Percentiles rank a stretch among this genome's conserved stretches.
phyloP scores from a whole-genome alignment of 2,329 filamentous ascomycete species.

The Venturia carpophila region DNA sequence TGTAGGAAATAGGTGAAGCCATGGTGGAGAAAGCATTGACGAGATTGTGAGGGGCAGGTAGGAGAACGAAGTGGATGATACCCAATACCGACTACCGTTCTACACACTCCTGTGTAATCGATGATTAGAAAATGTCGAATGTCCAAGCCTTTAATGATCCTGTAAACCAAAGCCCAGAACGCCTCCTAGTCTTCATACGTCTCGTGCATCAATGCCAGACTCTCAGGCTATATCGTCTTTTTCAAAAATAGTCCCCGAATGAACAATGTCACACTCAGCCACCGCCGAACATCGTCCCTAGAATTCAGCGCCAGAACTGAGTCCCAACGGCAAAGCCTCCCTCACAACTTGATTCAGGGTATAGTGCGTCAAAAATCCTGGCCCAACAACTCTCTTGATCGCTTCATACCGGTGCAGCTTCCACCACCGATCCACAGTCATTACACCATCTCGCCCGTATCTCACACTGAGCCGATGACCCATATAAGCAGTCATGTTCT shows the following conservation, averaged over 20 bases:
- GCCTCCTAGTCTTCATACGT: not conserved
- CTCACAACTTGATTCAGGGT: conserved; percentile 54
- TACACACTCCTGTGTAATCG: not conserved
- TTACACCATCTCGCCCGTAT: conserved; percentile 34
- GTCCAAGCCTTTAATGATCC: not conserved
- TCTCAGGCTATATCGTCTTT: not conserved
- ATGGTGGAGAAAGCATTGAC: not conserved
- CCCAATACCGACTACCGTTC: not conserved
- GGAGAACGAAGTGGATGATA: not conserved
- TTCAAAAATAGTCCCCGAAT: not conserved
- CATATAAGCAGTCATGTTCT: conserved; percentile 51
- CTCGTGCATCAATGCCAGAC: not conserved
- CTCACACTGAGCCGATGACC: conserved; percentile 56
- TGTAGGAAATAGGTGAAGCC: not conserved
- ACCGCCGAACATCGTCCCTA: not conserved
- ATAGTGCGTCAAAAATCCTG: conserved; percentile 57
- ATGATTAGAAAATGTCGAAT: not conserved
- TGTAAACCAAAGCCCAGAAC: not conserved
- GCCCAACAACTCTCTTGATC: conserved; percentile 27
- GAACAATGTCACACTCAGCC: not conserved
- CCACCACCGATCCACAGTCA: conserved; percentile 67
- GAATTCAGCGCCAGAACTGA: conserved; percentile 1
- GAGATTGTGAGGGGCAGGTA: not conserved
- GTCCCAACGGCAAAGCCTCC: conserved; percentile 43
- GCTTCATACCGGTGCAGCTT: conserved; percentile 56